Evolutionary conservation across 2,329 filamentous ascomycete genomes (phyloP), one percentile per base, ranked within the genome.

Genomic region (Exophiala oligosperma): DNA sequence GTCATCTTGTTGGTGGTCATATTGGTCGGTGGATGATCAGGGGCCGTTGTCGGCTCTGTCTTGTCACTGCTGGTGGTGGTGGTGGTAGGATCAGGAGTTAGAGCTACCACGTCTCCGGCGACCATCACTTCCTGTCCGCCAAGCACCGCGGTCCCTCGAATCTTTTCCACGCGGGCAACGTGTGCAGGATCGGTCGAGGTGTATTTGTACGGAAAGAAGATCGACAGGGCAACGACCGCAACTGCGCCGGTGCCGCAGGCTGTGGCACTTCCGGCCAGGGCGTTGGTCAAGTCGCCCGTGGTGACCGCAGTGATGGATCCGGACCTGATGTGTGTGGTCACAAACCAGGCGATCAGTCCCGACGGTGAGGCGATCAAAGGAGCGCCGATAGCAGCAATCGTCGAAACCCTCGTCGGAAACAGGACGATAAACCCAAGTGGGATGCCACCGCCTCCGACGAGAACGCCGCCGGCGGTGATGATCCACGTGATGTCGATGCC

Each of bases 371-470:
- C 89, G 1, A 92, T 76, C 1, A 87, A 79, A 0, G 90, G 89
- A 0, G 85, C 85, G n/a, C 88, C 77, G 1, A 84, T 84, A 0
- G 89, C 90, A 1, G 89, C 88, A 71, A 84, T 84, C 77, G 84
- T 85, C 68, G 90, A 91, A 71, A 95, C 91, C 1, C 87, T 84
- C 51, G 82, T 83, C 90, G 91, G 96, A 55, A 92, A 79, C 0
- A 96, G 81, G 0, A 91, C 90, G 61, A 96, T 77, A 0, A 90
- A 87, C 0, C 90, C 90, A 0, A 92, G 92, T 12, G 96, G 81
- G 2, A 95, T 91, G 2, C 90, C 91, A 0, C 89, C 84, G 0
- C 88, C 92, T 69, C 92, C 92, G 96, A 96, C 70, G 95, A 84
- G 1, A 95, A 78, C 69, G 94, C 94, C 2, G 94, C 79, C 68